A percentile compares a stretch with the other conserved stretches of the same genome.
phyloP scores from a whole-genome alignment of 2,329 filamentous ascomycete species.

The Colletotrichum godetiae region DNA sequence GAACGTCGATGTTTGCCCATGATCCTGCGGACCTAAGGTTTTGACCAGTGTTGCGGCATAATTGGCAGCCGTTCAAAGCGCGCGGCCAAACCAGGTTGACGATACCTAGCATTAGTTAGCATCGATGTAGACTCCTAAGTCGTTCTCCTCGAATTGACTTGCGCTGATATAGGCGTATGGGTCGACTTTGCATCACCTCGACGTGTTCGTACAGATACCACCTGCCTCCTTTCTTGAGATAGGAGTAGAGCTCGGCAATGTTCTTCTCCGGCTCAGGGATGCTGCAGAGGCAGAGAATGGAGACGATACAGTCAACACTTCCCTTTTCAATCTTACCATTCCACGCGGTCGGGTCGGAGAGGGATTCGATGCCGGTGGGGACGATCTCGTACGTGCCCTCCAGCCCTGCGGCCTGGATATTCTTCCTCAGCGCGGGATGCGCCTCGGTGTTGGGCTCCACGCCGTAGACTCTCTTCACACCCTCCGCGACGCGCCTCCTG shows the following conservation, averaged over 20 bases:
- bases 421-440: conserved; percentile 58
- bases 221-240: conserved; percentile 69
- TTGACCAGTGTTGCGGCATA: conserved; percentile 60
- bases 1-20: conserved; percentile 63
- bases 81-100: conserved; percentile 65
- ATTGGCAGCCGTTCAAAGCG: conserved; percentile 62
- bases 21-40: conserved; percentile 60
- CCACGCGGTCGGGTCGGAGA: conserved; percentile 55
- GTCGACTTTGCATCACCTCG: conserved; percentile 48
- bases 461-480: conserved; percentile 62
- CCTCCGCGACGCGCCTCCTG: conserved; percentile 16
- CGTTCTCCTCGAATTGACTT: conserved; percentile 39
- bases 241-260: conserved; percentile 64
- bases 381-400: conserved; percentile 70
- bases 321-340: conserved; percentile 59
- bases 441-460: conserved; percentile 72
- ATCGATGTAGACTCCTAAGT: neutral
- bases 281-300: conserved; percentile 71
- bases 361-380: conserved; percentile 70
- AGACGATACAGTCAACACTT: conserved; percentile 69
- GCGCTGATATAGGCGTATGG: conserved; percentile 63
- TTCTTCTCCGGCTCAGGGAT: conserved; percentile 70
- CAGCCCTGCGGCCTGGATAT: conserved; percentile 63
- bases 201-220: conserved; percentile 76
- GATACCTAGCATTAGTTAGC: conserved; percentile 49